Evolutionary conservation across 306 rosid species (phyloP).

Genomic region (Argentina anserina): DNA sequence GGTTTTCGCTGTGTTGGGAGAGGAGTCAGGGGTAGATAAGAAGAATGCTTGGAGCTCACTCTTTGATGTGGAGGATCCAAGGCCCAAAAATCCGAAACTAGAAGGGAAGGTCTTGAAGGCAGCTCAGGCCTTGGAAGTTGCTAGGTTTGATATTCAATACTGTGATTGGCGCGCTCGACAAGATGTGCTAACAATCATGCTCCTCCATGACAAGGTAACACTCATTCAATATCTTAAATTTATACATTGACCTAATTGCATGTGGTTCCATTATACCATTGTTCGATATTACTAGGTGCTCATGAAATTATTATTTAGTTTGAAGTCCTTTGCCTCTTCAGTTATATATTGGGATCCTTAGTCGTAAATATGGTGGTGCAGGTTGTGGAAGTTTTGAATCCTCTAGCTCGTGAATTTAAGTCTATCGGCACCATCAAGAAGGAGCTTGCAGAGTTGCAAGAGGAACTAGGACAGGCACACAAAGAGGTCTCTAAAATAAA

Average conservation of each 20-base stretch:
- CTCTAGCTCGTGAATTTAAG: conserved; percentile 87
- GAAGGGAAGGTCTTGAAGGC: conserved; percentile 81
- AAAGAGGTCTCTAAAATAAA: conserved; percentile 52
- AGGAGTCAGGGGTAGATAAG: conserved; percentile 52
- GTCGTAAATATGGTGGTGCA: conserved; percentile 10
- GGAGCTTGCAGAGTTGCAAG: conserved; percentile 88
- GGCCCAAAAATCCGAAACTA: conserved; percentile 56
- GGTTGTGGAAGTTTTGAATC: conserved; percentile 80
- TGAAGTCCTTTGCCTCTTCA: neutral
- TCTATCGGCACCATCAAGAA: conserved; percentile 88
- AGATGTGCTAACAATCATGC: conserved; percentile 91
- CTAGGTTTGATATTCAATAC: conserved; percentile 77
- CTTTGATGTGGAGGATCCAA: conserved; percentile 95
- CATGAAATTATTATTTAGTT: neutral
- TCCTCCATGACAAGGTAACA: conserved; percentile 88
- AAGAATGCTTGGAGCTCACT: conserved; percentile 78
- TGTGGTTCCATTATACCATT: neutral
- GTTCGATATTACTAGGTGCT: neutral
- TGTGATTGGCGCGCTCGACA: conserved; percentile 99
- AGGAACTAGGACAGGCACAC: conserved; percentile 80
- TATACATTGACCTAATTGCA: neutral
- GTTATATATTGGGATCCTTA: conserved; percentile 3
- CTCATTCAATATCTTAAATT: neutral
- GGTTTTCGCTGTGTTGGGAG: conserved; percentile 79
- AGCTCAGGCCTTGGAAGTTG: conserved; percentile 83